These are phyloP conservation scores for Cymbopogon citratus DNA, from an alignment of 176 grass and related monocot species.

Conservation along the genomic window DNA sequence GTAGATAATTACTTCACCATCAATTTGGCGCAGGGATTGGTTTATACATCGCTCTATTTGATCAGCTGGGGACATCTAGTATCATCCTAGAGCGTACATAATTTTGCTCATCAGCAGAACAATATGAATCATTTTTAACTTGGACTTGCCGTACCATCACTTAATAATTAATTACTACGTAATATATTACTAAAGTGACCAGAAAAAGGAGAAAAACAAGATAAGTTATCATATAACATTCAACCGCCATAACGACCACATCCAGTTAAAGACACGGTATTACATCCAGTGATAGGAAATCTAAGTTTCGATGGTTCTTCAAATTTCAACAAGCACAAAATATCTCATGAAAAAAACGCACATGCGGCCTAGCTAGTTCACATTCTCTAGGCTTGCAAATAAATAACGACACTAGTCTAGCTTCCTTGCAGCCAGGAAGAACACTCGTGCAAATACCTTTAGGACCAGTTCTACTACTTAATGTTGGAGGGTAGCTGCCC, in stretches of 20 bases:
- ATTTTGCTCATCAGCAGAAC: neutral
- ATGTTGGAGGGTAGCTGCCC: slow-evolving; percentile 9
- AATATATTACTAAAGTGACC: neutral
- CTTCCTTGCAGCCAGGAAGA: neutral
- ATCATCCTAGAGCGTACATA: neutral
- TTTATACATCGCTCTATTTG: too few species aligned
- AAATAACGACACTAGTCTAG: neutral
- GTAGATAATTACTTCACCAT: too few species aligned
- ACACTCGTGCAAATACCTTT: neutral
- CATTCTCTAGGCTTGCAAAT: neutral
- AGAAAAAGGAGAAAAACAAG: neutral
- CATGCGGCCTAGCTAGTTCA: neutral
- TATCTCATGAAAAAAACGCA: neutral
- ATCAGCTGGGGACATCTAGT: too few species aligned
- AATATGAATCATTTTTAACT: neutral
- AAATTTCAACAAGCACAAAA: slow-evolving; percentile 21
- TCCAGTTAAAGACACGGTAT: neutral
- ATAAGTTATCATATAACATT: neutral
- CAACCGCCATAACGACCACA: neutral
- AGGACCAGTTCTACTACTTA: neutral
- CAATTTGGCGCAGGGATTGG: too few species aligned
- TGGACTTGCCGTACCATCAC: neutral
- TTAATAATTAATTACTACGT: neutral
- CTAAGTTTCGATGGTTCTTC: neutral
- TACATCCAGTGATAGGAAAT: neutral